phyloP scores from a whole-genome alignment of 345 rosid genomes.

The Pelargonium nanum region DNA sequence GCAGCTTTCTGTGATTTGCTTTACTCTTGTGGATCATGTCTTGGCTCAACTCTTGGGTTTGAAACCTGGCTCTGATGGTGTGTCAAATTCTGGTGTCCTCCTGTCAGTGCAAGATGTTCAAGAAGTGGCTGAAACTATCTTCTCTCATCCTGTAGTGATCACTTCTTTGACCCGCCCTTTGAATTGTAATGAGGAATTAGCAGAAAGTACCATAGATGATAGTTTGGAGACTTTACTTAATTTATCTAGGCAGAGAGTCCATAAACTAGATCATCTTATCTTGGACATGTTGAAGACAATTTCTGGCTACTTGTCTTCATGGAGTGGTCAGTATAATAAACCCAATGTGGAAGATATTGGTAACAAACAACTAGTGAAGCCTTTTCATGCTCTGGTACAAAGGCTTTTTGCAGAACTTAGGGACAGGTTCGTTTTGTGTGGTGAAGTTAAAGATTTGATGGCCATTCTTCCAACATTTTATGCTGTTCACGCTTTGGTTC shows the following conservation, averaged over 20 bases:
- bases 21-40: conserved; percentile 41
- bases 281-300: conserved; percentile 45
- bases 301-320: conserved; percentile 34
- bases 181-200: conserved; percentile 27
- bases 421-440: conserved; percentile 39
- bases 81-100: conserved; percentile 13
- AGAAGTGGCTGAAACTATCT: conserved; percentile 47
- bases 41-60: conserved; percentile 33
- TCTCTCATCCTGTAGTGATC: conserved; percentile 53
- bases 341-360: conserved; percentile 17
- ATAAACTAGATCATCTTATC: conserved; percentile 46
- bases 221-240: conserved; percentile 30
- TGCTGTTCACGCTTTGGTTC: conserved; percentile 42
- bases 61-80: conserved; percentile 21
- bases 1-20: conserved; percentile 51
- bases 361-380: conserved; percentile 28
- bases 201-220: conserved; percentile 18
- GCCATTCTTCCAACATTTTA: conserved; percentile 46
- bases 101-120: conserved; percentile 21
- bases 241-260: conserved; percentile 29
- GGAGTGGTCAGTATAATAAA: conserved; percentile 15
- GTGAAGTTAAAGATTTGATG: conserved; percentile 26
- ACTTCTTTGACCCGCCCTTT: conserved; percentile 40
- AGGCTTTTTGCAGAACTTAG: conserved; percentile 33
- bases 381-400: conserved; percentile 34